phyloP scores from a whole-genome alignment of 805 yeast genomes.

The Spathaspora gorwiae region DNA sequence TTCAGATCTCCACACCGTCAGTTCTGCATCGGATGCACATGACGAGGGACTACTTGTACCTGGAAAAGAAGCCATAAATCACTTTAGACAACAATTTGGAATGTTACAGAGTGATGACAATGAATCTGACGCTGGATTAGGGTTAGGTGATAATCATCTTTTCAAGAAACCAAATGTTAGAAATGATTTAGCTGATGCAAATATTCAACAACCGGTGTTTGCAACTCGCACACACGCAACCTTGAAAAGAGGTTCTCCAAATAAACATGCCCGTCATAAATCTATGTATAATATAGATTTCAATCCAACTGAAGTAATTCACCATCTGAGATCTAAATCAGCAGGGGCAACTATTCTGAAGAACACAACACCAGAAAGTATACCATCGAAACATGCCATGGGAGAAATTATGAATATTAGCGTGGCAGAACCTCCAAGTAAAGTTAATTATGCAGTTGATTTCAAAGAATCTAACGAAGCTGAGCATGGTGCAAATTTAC shows the following conservation, averaged over 20 bases:
- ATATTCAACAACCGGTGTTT: neutral
- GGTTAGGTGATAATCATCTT: neutral
- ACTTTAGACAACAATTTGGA: conserved; percentile 22
- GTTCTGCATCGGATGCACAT: conserved; percentile 12
- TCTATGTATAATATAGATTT: conserved; percentile 34
- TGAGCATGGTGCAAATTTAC: neutral
- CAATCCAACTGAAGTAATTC: conserved; percentile 4
- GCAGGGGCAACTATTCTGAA: conserved; percentile 7
- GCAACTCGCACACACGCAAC: neutral
- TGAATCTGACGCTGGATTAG: conserved; percentile 18
- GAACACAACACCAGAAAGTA: neutral
- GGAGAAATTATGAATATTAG: conserved; percentile 15
- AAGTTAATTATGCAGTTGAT: conserved; percentile 35
- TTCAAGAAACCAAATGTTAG: neutral
- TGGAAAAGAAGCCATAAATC: conserved; percentile 24
- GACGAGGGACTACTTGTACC: conserved; percentile 17
- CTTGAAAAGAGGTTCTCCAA: conserved; percentile 11
- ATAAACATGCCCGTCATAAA: conserved; percentile 35
- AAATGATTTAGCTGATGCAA: neutral
- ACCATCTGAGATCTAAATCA: conserved; percentile 10
- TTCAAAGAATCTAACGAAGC: conserved; percentile 25
- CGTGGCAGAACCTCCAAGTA: conserved; percentile 36
- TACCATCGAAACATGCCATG: neutral
- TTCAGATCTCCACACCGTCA: conserved; percentile 21
- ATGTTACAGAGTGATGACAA: conserved; percentile 19